These are phyloP conservation scores for Chlamydomonas reinhardtii DNA, from an alignment of 163 green algal species.

Conservation along the genomic window DNA sequence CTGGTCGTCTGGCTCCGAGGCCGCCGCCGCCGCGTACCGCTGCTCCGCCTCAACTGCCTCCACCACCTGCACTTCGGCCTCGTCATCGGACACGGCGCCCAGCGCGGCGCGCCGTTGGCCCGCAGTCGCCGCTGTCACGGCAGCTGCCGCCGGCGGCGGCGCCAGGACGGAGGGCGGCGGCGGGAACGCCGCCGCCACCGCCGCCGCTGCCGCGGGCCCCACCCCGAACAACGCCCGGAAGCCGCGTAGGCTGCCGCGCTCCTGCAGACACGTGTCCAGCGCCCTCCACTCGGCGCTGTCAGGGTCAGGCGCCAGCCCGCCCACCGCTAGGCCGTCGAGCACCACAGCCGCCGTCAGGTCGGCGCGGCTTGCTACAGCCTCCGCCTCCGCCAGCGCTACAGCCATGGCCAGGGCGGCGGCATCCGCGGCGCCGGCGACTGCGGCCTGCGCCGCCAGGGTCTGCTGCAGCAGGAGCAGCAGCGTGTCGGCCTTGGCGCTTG, in stretches of 20 bases:
- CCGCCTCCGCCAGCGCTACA: neutral
- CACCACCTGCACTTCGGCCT: no score
- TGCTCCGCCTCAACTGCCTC: no score
- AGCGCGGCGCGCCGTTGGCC: no score
- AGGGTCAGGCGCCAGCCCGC: neutral
- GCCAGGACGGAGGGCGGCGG: no score
- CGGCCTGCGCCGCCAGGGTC: neutral
- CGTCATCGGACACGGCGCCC: neutral
- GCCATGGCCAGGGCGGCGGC: neutral
- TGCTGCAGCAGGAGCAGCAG: neutral
- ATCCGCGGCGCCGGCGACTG: neutral
- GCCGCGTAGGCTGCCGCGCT: neutral
- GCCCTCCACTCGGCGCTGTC: neutral
- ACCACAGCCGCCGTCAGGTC: neutral
- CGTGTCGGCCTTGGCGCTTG: neutral
- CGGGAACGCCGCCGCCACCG: neutral
- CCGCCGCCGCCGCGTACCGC: no score
- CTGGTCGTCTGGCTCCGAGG: neutral
- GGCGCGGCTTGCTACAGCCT: no score
- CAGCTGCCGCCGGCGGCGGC: no score
- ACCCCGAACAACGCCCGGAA: neutral
- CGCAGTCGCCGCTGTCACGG: no score
- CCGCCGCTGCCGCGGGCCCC: no score
- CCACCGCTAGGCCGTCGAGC: neutral
- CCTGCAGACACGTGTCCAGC: slow-evolving; percentile 3